phyloP scores from a whole-genome alignment of 2,329 filamentous ascomycete species.

The Cordyceps fumosorosea region DNA sequence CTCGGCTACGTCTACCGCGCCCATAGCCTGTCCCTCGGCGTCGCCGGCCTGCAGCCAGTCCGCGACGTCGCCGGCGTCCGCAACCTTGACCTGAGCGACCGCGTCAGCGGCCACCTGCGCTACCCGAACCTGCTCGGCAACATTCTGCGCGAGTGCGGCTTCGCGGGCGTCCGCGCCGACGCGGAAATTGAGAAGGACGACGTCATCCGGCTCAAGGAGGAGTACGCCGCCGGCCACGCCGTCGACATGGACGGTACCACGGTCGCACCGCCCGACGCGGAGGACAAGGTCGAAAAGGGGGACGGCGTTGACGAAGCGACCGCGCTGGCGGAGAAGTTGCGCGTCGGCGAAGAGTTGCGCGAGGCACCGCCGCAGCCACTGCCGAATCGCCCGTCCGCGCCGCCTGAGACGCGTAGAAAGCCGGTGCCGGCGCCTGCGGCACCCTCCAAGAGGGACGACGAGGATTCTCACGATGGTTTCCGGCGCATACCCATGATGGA shows the following conservation, averaged over 20 bases:
- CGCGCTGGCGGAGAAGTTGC: neutral
- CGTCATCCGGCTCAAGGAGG: conserved; percentile 39
- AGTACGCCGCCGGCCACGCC: conserved; percentile 25
- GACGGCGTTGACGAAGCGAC: neutral
- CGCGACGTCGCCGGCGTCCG: conserved; percentile 58
- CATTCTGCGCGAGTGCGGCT: conserved; percentile 47
- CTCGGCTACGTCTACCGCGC: conserved; percentile 83
- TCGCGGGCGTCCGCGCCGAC: conserved; percentile 38
- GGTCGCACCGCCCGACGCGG: conserved; percentile 8
- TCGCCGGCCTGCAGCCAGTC: conserved; percentile 76
- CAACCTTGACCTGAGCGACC: conserved; percentile 46
- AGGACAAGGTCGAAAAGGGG: neutral
- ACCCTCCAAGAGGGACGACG: neutral
- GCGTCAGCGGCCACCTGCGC: conserved; percentile 47
- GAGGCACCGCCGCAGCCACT: neutral
- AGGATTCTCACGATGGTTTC: neutral
- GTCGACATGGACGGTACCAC: conserved; percentile 23
- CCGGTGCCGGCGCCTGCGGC: neutral
- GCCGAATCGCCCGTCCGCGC: neutral
- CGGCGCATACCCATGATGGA: neutral
- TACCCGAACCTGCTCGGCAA: conserved; percentile 45
- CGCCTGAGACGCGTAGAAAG: conserved; percentile 3
- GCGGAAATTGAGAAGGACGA: conserved; percentile 46
- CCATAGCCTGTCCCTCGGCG: conserved; percentile 72
- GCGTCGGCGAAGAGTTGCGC: neutral